A percentile compares a stretch with the other conserved stretches of the same genome.
Conservation (phyloP, 2,329 filamentous ascomycete species). For the Diaporthe australafricana region DNA sequence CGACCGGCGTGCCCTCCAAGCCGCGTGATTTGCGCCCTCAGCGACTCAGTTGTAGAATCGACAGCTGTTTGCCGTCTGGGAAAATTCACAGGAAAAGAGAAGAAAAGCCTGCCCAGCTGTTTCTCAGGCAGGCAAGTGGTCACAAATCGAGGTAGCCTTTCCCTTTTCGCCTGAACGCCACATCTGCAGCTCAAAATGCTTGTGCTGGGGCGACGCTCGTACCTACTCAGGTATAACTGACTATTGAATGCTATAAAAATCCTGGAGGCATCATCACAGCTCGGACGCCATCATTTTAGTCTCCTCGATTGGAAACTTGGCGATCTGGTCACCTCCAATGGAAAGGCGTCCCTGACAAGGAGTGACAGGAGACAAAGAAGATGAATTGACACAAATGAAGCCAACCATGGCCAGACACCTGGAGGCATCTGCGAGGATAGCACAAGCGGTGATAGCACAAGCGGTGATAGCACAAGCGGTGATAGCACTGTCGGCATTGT, state of each 20-base stretch:
- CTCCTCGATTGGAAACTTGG: background rate
- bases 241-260: background rate
- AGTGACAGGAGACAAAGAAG: slow-evolving; percentile 1
- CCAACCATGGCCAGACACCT: background rate
- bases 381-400: background rate
- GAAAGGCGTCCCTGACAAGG: background rate
- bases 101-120: background rate
- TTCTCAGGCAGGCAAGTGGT: background rate
- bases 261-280: background rate
- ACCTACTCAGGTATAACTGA: background rate
- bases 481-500: background rate
- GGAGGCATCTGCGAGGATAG: background rate
- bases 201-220: background rate
- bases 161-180: background rate
- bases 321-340: background rate
- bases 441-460: background rate
- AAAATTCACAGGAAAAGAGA: background rate
- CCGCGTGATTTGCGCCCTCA: background rate
- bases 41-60: background rate
- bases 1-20: background rate
- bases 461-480: background rate
- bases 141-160: background rate
- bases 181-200: background rate
- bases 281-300: background rate
- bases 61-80: background rate